Evolutionary conservation across 192 early-diverging fungal species (phyloP).

Genomic region (Rhizoclosmatium globosum): DNA sequence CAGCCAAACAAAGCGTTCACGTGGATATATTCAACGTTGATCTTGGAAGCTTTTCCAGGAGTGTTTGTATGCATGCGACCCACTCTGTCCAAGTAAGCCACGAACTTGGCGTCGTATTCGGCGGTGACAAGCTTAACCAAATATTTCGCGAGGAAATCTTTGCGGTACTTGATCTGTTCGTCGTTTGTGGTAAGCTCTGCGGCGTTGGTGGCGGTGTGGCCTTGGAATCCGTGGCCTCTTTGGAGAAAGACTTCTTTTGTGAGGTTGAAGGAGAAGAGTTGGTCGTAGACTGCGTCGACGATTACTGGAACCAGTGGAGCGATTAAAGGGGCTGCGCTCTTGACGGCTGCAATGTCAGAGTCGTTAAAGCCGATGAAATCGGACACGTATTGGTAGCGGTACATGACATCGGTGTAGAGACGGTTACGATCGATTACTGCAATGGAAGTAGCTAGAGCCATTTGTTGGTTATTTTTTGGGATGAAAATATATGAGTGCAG

Average conservation of each 20-base stretch:
- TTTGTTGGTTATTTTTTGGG: not conserved
- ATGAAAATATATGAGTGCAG: not conserved
- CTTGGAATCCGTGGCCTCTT: slow-evolving; percentile 69
- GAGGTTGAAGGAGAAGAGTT: slow-evolving; percentile 75
- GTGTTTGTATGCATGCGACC: slow-evolving; percentile 79
- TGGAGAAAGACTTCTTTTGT: slow-evolving; percentile 77
- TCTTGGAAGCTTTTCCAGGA: slow-evolving; percentile 74
- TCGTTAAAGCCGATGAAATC: slow-evolving; percentile 76
- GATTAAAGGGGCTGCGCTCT: slow-evolving; percentile 68
- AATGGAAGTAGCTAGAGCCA: not conserved
- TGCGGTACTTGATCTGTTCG: slow-evolving; percentile 84
- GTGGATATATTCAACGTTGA: slow-evolving; percentile 87
- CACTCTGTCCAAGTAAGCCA: slow-evolving; percentile 84
- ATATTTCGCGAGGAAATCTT: slow-evolving; percentile 72
- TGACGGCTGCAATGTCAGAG: slow-evolving; percentile 73
- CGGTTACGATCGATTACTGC: slow-evolving; percentile 63
- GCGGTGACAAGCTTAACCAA: slow-evolving; percentile 70
- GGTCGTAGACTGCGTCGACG: slow-evolving; percentile 82
- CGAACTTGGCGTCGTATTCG: slow-evolving; percentile 52
- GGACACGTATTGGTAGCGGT: slow-evolving; percentile 80
- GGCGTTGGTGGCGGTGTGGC: slow-evolving; percentile 43
- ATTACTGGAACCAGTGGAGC: slow-evolving; percentile 75
- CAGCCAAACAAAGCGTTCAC: slow-evolving; percentile 78
- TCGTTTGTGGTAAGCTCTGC: slow-evolving; percentile 61
- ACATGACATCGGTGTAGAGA: slow-evolving; percentile 76